Percentiles rank a stretch among this genome's conserved stretches.
Evolutionary conservation across 2,329 filamentous ascomycete genomes (phyloP).

Genomic region (Fusarium floridanum): DNA sequence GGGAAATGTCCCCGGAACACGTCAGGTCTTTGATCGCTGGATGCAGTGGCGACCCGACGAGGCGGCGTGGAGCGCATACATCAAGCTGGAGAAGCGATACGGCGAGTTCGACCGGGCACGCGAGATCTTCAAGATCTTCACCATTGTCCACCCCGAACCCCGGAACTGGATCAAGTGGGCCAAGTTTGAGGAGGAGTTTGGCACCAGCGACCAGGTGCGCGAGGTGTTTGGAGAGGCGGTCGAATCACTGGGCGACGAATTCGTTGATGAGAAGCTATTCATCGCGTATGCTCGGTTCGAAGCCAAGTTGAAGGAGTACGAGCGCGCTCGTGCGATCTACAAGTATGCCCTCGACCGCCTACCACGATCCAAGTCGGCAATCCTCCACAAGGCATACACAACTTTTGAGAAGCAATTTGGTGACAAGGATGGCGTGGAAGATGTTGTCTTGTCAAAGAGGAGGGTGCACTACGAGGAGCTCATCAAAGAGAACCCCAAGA

Average conservation of each 20-base stretch:
- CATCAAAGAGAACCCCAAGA: slow-evolving; percentile 92
- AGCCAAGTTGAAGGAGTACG: slow-evolving; percentile 93
- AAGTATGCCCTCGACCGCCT: slow-evolving; percentile 95
- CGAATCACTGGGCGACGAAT: slow-evolving; percentile 91
- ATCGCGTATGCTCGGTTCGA: slow-evolving; percentile 97
- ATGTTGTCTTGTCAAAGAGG: slow-evolving; percentile 94
- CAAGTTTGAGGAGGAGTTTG: slow-evolving; percentile 95
- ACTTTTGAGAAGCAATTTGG: slow-evolving; percentile 99
- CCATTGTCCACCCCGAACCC: slow-evolving; percentile 91
- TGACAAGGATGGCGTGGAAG: slow-evolving; percentile 91
- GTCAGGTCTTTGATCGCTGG: slow-evolving; percentile 97
- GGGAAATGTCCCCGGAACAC: slow-evolving; percentile 90
- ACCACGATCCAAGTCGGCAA: slow-evolving; percentile 85
- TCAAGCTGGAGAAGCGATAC: slow-evolving; percentile 97
- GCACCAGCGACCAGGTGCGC: slow-evolving; percentile 89
- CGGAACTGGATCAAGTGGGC: slow-evolving; percentile 99
- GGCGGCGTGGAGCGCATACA: slow-evolving; percentile 94
- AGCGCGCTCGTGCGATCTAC: slow-evolving; percentile 93
- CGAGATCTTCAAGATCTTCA: slow-evolving; percentile 90
- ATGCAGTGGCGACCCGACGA: slow-evolving; percentile 99
- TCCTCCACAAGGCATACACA: slow-evolving; percentile 93
- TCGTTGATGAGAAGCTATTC: slow-evolving; percentile 96
- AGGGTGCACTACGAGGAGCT: slow-evolving; percentile 94
- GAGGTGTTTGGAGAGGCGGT: slow-evolving; percentile 92
- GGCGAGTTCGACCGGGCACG: slow-evolving; percentile 91